Base-by-base conservation (phyloP, 495 filamentous ascomycete genomes). In the Durotheca rogersii region DNA sequence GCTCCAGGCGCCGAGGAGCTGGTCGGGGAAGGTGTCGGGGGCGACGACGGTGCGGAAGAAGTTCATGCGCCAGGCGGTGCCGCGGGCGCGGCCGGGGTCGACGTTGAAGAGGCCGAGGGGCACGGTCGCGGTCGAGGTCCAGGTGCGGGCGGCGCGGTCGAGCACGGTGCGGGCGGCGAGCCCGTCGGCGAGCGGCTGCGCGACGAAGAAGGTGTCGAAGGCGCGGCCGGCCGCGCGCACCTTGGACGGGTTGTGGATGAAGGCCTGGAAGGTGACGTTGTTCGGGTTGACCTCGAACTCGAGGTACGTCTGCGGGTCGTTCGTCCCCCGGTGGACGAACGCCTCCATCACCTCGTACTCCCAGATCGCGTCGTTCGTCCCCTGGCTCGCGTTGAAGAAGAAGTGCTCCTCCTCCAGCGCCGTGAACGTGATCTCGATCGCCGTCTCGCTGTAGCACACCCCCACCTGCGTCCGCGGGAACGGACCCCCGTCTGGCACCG, bases 221-320 rank as follows among this genome's bases (percentile, higher is more conserved):
- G 66, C 58, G 0, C 50, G 50, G 4, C 51, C 54, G 0, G 41
- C 25, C 3, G 66, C 53, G 33, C 66, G 63, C 27, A 66, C 55
- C 36, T 68, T 66, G 25, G 63, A 62, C 7, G 50, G 61, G 48
- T 68, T 68, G 56, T 62, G 64, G 41, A 68, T 66, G 56, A 63
- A 68, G 10, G 63, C 63, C 56, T 68, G 66, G 55, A 61, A 68
- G 7, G 66, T 68, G 41, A 66, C 51, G 12, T 68, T 68, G 46
- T 66, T 66, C 43, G 66, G 66, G 50, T 35, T 65, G 9, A 68
- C 63, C 48, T 68, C 66, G 36, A 68, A 59, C 53, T 68, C 66
- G 39, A 68, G 51, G 42, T 68, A 68, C 1, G 37, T 57, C 42
- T 54, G 45, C 3, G 66, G 66, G 49, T 68, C 66, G 21, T 61